Percentiles rank a stretch among this genome's conserved stretches.
Evolutionary conservation across 805 yeast genomes (phyloP).

Genomic region (Metschnikowia corniflorae): DNA sequence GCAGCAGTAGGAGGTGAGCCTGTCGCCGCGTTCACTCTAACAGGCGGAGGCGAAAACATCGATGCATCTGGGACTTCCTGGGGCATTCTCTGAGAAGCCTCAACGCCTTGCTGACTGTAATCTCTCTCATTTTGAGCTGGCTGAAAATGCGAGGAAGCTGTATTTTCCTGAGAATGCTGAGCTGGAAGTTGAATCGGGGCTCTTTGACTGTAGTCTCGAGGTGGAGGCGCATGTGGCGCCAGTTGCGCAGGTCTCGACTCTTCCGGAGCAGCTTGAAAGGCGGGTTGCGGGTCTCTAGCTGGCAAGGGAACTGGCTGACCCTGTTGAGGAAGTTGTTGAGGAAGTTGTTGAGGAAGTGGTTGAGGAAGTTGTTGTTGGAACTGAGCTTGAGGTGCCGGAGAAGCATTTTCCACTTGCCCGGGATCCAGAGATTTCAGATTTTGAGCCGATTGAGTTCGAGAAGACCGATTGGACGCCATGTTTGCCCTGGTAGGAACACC

Average conservation of each 20-base stretch:
- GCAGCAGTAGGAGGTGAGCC: slow-evolving; percentile 1
- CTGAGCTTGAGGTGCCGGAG: neutral
- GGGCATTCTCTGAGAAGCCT: no score
- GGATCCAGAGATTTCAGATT: no score
- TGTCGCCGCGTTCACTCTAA: slow-evolving; percentile 6
- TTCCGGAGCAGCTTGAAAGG: no score
- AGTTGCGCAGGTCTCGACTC: no score
- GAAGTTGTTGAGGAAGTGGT: neutral
- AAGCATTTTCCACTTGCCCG: no score
- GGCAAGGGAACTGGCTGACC: neutral
- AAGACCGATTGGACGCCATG: no score
- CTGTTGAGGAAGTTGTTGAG: neutral
- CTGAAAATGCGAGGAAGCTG: no score
- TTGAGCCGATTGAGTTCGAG: no score
- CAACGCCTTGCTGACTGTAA: no score
- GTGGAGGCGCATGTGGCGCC: neutral
- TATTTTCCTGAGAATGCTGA: no score
- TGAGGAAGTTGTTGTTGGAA: neutral
- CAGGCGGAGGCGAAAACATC: slow-evolving; percentile 41
- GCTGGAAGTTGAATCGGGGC: neutral
- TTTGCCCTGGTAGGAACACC: slow-evolving; percentile 1
- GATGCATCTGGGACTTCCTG: slow-evolving; percentile 37
- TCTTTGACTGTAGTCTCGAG: slow-evolving; percentile 1
- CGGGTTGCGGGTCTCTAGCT: neutral
- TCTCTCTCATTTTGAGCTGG: no score